Conservation (phyloP, 163 green algal genomes). For the Trebouxia gelatinosa region DNA sequence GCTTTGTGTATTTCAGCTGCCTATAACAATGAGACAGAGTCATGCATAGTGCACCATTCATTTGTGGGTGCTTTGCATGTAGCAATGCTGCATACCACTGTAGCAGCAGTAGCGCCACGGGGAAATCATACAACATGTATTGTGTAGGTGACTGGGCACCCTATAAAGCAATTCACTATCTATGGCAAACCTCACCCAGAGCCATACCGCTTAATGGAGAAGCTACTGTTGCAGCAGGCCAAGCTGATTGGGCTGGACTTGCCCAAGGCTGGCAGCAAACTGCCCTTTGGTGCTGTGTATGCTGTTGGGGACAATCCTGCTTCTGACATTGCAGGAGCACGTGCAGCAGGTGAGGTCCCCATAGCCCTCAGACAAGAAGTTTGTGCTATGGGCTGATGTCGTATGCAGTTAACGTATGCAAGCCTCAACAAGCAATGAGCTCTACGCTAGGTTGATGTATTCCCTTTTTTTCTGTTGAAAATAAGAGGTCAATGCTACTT, state of each 20-base stretch:
- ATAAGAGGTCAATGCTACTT: background rate
- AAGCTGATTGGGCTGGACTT: constrained; percentile 45
- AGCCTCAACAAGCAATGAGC: background rate
- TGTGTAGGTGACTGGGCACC: constrained; percentile 45
- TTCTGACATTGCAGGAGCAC: constrained; percentile 74
- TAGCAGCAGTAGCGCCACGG: too few relatives aligned
- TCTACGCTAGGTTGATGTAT: too few relatives aligned
- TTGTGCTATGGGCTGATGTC: background rate
- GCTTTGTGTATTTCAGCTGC: too few relatives aligned
- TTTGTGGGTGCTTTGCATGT: too few relatives aligned
- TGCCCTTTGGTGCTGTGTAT: constrained; percentile 67
- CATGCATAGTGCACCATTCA: too few relatives aligned
- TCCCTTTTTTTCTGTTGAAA: too few relatives aligned
- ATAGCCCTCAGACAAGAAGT: background rate
- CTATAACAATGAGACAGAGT: too few relatives aligned
- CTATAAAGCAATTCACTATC: constrained; percentile 39
- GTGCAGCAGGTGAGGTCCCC: constrained; percentile 40
- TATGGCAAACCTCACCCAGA: constrained; percentile 80
- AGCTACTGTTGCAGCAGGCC: constrained; percentile 62
- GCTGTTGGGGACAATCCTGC: constrained; percentile 81
- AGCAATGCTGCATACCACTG: too few relatives aligned
- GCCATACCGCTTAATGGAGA: constrained; percentile 66
- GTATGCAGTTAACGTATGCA: background rate
- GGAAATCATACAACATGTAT: too few relatives aligned
- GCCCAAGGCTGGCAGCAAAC: background rate